Base-by-base conservation (phyloP, 345 rosid species). In the Eucalyptus dawsonii region DNA sequence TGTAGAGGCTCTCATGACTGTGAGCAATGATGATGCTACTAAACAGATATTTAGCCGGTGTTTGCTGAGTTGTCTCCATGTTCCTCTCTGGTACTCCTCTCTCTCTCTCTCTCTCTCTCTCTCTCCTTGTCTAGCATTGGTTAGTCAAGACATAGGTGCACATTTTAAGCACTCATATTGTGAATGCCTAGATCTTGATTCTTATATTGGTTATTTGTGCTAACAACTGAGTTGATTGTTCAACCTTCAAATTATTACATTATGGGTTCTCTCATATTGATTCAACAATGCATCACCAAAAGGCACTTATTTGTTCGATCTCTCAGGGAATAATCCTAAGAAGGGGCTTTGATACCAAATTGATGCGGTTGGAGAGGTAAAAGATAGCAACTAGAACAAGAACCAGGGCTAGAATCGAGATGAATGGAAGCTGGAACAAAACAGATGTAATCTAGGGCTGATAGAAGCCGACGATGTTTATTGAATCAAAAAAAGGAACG, bases 21-120 rank as follows among this genome's bases (percentile, higher is more conserved):
- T 90, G 44, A 96, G 94, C 90, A 96, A 97, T 90, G 99, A 96
- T 60, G 99, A 95, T 91, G 98, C 99, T 88, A 95, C 95, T n/a
- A 98, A 92, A 89, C 98, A 94, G 91, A 95, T 98, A 90, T 98
- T 98, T 94, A 96, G 99, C 91, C 95, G 98, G 65, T 98, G 99
- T 91, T 95, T 98, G 91, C 92, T 98, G 93, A 98, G 92, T 80
- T 98, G 99, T 90, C 98, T 96, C 91, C 98, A 98, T 83, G 94
- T 98, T 93, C 99, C 98, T 91, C 98, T 97, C 80, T 97, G 99
- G 99, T 96, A 95, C 45, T 50, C 53, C 90, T 88, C 83, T 86
- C 62, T 22, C 62, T 51, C 50, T 49, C 50, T 49, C 49, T 45
- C 54, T 51, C 51, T 34, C 34, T 34, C 34, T 34, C 34, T 34